Conservation (phyloP, 176 grass and related monocot genomes). For the Guadua angustifolia region DNA sequence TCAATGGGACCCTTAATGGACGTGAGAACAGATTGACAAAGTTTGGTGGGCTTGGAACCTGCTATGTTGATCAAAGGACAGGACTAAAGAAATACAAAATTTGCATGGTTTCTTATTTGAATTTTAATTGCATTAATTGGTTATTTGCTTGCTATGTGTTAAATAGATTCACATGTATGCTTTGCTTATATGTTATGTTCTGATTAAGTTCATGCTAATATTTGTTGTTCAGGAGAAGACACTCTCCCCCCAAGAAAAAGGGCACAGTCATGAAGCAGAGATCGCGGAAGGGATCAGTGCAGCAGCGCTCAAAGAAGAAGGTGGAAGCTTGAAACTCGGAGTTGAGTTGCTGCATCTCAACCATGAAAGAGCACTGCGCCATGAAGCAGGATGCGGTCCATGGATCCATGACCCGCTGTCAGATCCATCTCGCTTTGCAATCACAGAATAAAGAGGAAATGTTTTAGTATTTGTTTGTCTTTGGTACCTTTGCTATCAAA, state of each 20-base stretch:
- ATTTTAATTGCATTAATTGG: constrained; percentile 3
- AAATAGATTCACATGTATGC: not conserved
- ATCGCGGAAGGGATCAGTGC: constrained; percentile 30
- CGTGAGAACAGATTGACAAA: not conserved
- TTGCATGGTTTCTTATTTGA: not conserved
- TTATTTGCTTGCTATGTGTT: not conserved
- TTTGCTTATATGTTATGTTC: not conserved
- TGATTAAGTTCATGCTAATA: not conserved
- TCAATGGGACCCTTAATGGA: not conserved
- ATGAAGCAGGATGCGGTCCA: not conserved
- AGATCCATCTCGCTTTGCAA: not conserved
- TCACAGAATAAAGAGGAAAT: constrained; percentile 43
- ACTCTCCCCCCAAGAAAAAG: constrained; percentile 40
- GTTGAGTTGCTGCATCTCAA: not conserved
- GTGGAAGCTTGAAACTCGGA: constrained; percentile 29
- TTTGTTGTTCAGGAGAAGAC: constrained; percentile 39
- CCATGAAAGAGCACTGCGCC: not conserved
- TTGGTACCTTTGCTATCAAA: constrained; percentile 26
- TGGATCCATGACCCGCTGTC: not conserved
- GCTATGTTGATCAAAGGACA: not conserved
- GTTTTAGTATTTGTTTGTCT: not conserved
- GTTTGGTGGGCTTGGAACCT: not conserved
- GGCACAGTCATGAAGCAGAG: constrained; percentile 45
- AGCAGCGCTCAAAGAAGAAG: constrained; percentile 29
- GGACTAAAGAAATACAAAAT: not conserved